Percentiles rank a stretch among this genome's conserved stretches.
phyloP scores from a whole-genome alignment of 2,329 filamentous ascomycete species.

The Chrysoporthe puriensis region DNA sequence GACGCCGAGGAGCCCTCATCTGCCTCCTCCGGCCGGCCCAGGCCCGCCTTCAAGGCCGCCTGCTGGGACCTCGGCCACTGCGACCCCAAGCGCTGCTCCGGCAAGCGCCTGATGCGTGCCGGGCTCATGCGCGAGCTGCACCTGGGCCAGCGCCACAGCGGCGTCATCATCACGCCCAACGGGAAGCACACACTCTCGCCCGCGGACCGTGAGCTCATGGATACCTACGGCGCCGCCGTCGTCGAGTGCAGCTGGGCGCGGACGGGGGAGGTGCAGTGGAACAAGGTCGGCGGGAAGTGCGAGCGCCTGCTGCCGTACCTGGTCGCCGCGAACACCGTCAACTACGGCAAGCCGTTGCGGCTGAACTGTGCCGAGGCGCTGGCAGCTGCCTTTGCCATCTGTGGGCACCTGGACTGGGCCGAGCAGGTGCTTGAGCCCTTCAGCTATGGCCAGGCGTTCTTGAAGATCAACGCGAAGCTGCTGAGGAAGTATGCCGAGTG shows the following conservation, averaged over 20 bases:
- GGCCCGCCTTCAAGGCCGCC: constrained; percentile 79
- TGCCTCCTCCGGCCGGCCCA: constrained; percentile 36
- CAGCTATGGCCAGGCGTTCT: constrained; percentile 83
- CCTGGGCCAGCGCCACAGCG: constrained; percentile 87
- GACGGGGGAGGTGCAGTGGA: constrained; percentile 88
- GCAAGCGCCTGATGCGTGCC: constrained; percentile 89
- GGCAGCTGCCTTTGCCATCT: constrained; percentile 91
- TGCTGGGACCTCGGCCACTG: constrained; percentile 99
- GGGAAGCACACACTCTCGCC: constrained; percentile 84
- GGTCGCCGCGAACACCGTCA: constrained; percentile 94
- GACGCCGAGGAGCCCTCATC: constrained; percentile 25
- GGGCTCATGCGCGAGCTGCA: constrained; percentile 93
- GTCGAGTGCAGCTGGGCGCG: constrained; percentile 98
- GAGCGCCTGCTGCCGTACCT: constrained; percentile 91
- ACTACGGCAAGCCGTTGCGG: constrained; percentile 94
- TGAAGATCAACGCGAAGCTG: constrained; percentile 86
- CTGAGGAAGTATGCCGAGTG: constrained; percentile 86
- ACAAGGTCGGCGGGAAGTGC: constrained; percentile 88
- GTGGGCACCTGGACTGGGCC: constrained; percentile 89
- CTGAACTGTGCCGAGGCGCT: constrained; percentile 96
- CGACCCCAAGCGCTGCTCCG: constrained; percentile 94
- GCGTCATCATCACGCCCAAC: constrained; percentile 94
- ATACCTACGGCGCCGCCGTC: constrained; percentile 89
- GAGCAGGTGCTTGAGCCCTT: constrained; percentile 82
- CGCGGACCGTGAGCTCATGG: constrained; percentile 79